A percentile compares a stretch with the other conserved stretches of the same genome.
Conservation (phyloP, 2,329 filamentous ascomycete genomes). For the Phialocephala sp. region DNA sequence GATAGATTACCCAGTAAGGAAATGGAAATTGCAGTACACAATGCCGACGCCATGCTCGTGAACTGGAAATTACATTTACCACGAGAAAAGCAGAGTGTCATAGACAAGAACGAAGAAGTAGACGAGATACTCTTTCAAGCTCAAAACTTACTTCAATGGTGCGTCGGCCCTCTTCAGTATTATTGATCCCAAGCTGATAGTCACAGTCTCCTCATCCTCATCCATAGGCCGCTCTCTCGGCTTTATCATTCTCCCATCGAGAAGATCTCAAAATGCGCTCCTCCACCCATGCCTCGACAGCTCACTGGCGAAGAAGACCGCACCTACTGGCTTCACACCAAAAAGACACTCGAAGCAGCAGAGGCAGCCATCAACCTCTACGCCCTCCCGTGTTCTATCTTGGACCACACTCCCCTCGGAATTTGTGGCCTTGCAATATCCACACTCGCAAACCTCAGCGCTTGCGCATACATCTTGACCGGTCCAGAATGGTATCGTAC, state of each 20-base stretch:
- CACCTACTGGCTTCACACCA: constrained; percentile 52
- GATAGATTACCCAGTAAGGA: constrained; percentile 37
- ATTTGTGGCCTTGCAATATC: constrained; percentile 60
- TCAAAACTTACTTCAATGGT: constrained; percentile 46
- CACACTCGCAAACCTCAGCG: constrained; percentile 64
- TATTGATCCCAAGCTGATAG: constrained; percentile 11
- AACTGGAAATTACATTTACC: constrained; percentile 48
- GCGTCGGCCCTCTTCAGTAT: constrained; percentile 28
- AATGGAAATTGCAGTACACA: constrained; percentile 38
- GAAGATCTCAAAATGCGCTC: constrained; percentile 29
- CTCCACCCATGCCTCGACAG: constrained; percentile 22
- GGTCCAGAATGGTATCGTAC: constrained; percentile 48
- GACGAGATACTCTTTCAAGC: constrained; percentile 48
- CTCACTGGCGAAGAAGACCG: constrained; percentile 20
- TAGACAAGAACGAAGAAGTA: constrained; percentile 45
- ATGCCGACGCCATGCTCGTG: constrained; percentile 47
- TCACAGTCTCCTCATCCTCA: constrained; percentile 32
- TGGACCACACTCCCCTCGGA: constrained; percentile 63
- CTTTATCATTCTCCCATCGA: constrained; percentile 35
- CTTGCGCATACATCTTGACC: constrained; percentile 58
- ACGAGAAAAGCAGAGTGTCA: constrained; percentile 47
- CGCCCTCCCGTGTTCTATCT: constrained; percentile 58
- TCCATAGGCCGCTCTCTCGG: constrained; percentile 37
- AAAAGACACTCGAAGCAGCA: constrained; percentile 65
- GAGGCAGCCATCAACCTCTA: constrained; percentile 60